Evolutionary conservation across 148 eudicot genomes (phyloP).

Genomic region (Cornus florida): DNA sequence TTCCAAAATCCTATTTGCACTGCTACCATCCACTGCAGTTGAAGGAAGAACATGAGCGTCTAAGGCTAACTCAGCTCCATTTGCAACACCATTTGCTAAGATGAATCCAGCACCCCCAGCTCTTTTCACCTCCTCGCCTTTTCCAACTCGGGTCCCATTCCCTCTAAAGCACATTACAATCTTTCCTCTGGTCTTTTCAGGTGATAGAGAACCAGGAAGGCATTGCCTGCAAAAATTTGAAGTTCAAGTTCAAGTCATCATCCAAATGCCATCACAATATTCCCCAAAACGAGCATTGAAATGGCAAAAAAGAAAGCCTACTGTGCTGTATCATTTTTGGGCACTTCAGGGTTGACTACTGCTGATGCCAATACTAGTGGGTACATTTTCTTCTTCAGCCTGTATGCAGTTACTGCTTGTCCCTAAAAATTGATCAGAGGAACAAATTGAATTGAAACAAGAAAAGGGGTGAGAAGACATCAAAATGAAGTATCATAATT

Average conservation of each 20-base stretch:
- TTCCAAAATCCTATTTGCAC: slow-evolving; percentile 40
- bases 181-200: slow-evolving; percentile 56
- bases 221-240: slow-evolving; percentile 58
- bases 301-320: slow-evolving; percentile 14
- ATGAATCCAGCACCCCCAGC: slow-evolving; percentile 78
- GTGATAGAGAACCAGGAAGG: slow-evolving; percentile 62
- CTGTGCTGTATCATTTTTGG: slow-evolving; percentile 45
- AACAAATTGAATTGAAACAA: not conserved
- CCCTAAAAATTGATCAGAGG: slow-evolving; percentile 44
- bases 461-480: not conserved
- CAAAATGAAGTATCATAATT: too few species aligned
- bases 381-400: slow-evolving; percentile 51
- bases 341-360: slow-evolving; percentile 46
- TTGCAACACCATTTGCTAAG: slow-evolving; percentile 43
- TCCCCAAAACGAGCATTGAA: not conserved
- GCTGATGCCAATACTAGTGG: slow-evolving; percentile 75
- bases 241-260: not conserved
- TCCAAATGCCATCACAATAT: too few species aligned
- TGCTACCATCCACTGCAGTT: slow-evolving; percentile 50
- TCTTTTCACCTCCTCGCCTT: slow-evolving; percentile 73
- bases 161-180: slow-evolving; percentile 84
- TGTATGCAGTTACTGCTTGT: slow-evolving; percentile 56
- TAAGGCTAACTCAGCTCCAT: slow-evolving; percentile 41
- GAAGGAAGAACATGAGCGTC: slow-evolving; percentile 87
- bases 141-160: slow-evolving; percentile 62